These are phyloP conservation scores for Botryotinia narcissicola DNA, from an alignment of 2,329 filamentous ascomycete genomes.

Conservation along the genomic window DNA sequence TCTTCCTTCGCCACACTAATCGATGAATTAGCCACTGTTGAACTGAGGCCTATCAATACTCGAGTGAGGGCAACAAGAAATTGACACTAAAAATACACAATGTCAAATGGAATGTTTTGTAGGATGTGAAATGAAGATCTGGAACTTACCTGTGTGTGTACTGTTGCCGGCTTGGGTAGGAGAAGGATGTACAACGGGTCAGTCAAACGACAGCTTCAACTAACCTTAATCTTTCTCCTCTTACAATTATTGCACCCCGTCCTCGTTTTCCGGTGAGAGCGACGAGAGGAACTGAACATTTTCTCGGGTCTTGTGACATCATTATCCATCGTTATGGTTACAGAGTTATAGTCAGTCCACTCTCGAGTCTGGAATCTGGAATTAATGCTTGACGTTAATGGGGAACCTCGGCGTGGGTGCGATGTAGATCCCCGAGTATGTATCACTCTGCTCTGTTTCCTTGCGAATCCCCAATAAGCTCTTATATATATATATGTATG, in stretches of 20 bases:
- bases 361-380: background rate
- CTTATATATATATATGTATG: too few relatives aligned
- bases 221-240: constrained; percentile 18
- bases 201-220: background rate
- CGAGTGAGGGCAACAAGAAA: background rate
- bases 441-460: background rate
- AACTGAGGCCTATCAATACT: background rate
- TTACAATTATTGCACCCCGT: constrained; percentile 16
- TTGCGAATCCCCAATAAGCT: background rate
- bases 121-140: background rate
- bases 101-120: background rate
- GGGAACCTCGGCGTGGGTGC: background rate
- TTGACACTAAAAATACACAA: background rate
- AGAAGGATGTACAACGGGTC: background rate
- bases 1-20: constrained; percentile 24
- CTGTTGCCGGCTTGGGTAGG: background rate
- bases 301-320: background rate
- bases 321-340: constrained; percentile 6
- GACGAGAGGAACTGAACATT: constrained; percentile 14
- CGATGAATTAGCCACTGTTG: constrained; percentile 21
- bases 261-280: constrained; percentile 14
- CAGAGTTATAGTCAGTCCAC: background rate
- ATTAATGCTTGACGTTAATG: background rate
- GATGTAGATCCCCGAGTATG: background rate
- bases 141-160: background rate